Percentiles rank a stretch among this genome's conserved stretches.
phyloP scores from a whole-genome alignment of 768 basidiomycete species.

The Tremella mesenterica region DNA sequence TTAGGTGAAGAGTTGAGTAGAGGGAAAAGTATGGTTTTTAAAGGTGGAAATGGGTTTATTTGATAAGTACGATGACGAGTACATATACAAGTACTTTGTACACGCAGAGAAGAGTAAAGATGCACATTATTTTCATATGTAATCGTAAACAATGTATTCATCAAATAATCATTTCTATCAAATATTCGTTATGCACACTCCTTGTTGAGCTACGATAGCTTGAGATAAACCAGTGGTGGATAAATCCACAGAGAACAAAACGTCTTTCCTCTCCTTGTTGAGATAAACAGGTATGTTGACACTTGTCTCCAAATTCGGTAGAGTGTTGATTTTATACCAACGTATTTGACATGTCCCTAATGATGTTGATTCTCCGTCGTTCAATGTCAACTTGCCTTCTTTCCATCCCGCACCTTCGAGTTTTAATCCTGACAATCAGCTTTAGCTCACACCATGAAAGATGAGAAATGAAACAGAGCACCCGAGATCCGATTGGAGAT shows the following conservation, averaged over 20 bases:
- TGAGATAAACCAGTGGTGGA: conserved; percentile 63
- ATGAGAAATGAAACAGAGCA: too few species aligned
- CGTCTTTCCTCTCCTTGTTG: conserved; percentile 70
- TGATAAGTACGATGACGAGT: neutral
- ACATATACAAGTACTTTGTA: too few species aligned
- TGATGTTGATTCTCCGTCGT: conserved; percentile 71
- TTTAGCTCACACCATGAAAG: too few species aligned
- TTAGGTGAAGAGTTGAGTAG: conserved; percentile 11
- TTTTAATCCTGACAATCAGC: conserved; percentile 56
- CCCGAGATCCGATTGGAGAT: too few species aligned
- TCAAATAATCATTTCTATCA: neutral
- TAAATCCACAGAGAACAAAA: conserved; percentile 80
- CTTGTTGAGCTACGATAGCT: conserved; percentile 70
- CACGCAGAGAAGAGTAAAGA: too few species aligned
- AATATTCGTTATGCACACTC: conserved; percentile 62
- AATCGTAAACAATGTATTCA: neutral
- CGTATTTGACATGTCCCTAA: conserved; percentile 73
- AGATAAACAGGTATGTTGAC: conserved; percentile 88
- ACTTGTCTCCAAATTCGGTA: conserved; percentile 25
- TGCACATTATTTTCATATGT: neutral
- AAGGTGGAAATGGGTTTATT: conserved; percentile 16
- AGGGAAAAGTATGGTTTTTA: conserved; percentile 10
- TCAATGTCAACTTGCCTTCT: conserved; percentile 61
- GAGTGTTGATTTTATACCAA: conserved; percentile 61
- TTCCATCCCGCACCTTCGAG: conserved; percentile 80